Base-by-base conservation (phyloP, 2,329 filamentous ascomycete species). In the Diplodia mutila region DNA sequence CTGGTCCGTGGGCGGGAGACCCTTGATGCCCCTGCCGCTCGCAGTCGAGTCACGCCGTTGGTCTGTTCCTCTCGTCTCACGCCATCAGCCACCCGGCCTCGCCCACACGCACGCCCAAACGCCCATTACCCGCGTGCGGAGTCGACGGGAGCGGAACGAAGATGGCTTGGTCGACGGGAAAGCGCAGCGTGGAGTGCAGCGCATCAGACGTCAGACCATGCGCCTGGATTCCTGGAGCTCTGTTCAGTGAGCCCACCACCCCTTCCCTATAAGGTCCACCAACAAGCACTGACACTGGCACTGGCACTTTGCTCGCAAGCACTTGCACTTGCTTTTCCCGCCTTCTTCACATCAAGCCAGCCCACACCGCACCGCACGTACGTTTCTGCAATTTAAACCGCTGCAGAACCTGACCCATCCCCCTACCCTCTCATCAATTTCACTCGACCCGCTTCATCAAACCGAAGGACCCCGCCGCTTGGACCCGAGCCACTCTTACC, bases 141-240 rank as follows among this genome's bases (percentile, higher is more conserved):
- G 59, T 21, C 37, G 25, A 37, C 59, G 59, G 59, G 46, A 61
- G 51, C 34, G 42, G 59, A 37, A 14, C 59, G 42, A 63, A n/a
- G 18, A 63, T 63, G 59, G 59, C 49, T 63, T 29, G 59, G 37
- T 63, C n/a, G 59, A 42, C 59, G 59, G 59, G 42, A 51, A 46
- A 42, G 29, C 59, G 59, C 59, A 63, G 59, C 59, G 59, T 63
- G 59, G 59, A 63, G 59, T 63, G 59, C 59, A 63, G 59, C 57
- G 23, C 57, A 49, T 11, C 57, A 49, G 57, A 61, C 57, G 57
- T 63, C 59, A 63, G 59, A 29, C 59, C 59, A 63, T 63, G 59
- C 46, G 23, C n/a, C 32, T 34, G 27, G 27, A 46, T n/a, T n/a
- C 18, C 54, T 8, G 29, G 6, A 32, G 6, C 29, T 32, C 29